Percentiles rank a stretch among this genome's conserved stretches.
These are phyloP conservation scores for Aegilops bicornis DNA, from an alignment of 176 grass and related monocot species.

Conservation along the genomic window DNA sequence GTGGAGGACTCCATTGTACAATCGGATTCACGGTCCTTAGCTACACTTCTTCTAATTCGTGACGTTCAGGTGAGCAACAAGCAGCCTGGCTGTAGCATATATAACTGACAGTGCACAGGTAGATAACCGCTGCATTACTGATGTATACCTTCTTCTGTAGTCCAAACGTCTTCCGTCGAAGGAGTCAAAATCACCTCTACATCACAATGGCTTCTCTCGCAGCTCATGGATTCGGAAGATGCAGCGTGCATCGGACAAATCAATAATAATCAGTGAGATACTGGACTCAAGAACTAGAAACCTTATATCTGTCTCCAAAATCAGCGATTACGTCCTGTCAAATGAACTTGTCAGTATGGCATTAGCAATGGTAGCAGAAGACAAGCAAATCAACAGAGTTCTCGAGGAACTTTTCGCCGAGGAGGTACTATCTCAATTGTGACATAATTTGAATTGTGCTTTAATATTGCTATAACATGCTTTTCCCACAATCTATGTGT, in stretches of 20 bases:
- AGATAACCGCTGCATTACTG: constrained; percentile 16
- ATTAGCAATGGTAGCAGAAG: constrained; percentile 98
- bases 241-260: constrained; percentile 97
- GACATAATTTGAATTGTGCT: too few species aligned
- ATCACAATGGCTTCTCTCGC: constrained; percentile 56
- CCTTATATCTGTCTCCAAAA: constrained; percentile 93
- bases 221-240: constrained; percentile 95
- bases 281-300: constrained; percentile 96
- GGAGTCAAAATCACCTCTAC: constrained; percentile 70
- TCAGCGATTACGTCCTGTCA: constrained; percentile 92
- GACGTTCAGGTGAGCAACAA: constrained; percentile 72
- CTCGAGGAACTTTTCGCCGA: constrained; percentile 97
- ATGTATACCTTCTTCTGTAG: constrained; percentile 48
- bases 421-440: constrained; percentile 67
- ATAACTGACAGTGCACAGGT: not conserved
- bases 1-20: constrained; percentile 96
- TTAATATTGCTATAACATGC: not conserved
- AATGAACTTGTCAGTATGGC: constrained; percentile 99
- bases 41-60: constrained; percentile 96
- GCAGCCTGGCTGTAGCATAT: not conserved
- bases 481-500: not conserved
- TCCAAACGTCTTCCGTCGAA: constrained; percentile 89
- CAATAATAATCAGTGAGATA: constrained; percentile 98
- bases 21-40: constrained; percentile 94
- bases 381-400: constrained; percentile 98